A percentile compares a stretch with the other conserved stretches of the same genome.
Evolutionary conservation across 78 protist species (phyloP).

Genomic region (Capsaspora owczarzaki): DNA sequence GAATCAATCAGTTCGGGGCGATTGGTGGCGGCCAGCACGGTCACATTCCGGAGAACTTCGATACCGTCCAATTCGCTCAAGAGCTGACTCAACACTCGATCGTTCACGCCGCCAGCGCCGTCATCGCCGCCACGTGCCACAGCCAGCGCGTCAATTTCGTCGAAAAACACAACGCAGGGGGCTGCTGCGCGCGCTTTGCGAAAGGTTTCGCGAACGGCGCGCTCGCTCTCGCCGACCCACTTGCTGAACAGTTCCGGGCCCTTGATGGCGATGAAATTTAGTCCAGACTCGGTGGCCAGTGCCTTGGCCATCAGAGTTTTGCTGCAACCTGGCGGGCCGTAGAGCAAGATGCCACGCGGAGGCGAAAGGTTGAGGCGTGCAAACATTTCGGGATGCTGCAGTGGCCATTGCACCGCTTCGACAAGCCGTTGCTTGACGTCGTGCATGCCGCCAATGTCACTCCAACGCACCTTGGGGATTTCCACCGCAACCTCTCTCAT

Average conservation of each 20-base stretch:
- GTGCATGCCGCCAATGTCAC: constrained; percentile 92
- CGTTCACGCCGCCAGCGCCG: constrained; percentile 5
- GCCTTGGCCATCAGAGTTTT: constrained; percentile 84
- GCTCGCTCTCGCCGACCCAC: constrained; percentile 76
- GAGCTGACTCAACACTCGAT: constrained; percentile 55
- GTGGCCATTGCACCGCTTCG: constrained; percentile 92
- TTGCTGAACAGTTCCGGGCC: constrained; percentile 55
- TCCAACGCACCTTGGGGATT: constrained; percentile 62
- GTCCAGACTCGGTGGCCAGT: neutral
- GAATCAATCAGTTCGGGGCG: constrained; percentile 60
- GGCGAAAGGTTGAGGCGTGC: constrained; percentile 76
- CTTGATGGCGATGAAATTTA: neutral
- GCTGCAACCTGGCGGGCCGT: constrained; percentile 95
- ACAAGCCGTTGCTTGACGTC: constrained; percentile 66
- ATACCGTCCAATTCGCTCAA: constrained; percentile 78
- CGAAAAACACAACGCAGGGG: constrained; percentile 74
- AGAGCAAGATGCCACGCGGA: constrained; percentile 83
- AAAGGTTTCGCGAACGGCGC: constrained; percentile 49
- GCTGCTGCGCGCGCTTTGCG: constrained; percentile 65
- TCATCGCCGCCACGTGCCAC: constrained; percentile 4
- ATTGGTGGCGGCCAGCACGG: constrained; percentile 54
- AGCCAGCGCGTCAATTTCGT: constrained; percentile 62
- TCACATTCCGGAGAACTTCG: constrained; percentile 6
- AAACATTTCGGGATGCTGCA: constrained; percentile 67
- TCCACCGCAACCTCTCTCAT: constrained; percentile 30